Evolutionary conservation across 306 rosid genomes (phyloP).

Genomic region (Ormosia emarginata): DNA sequence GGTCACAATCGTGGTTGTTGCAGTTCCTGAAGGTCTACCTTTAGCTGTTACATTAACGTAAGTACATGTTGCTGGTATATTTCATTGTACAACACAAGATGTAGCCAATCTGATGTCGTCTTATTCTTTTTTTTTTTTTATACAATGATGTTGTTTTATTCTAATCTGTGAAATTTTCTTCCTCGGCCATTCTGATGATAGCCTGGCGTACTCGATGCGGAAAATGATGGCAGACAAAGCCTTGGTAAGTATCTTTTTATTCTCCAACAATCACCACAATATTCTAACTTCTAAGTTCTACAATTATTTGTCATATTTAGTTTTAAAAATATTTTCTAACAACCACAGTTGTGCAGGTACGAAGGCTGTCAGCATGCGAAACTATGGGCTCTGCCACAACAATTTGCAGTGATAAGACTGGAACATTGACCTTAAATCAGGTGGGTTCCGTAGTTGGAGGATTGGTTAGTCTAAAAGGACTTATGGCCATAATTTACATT

Average conservation of each 20-base stretch:
- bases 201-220: constrained; percentile 96
- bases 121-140: too few relatives aligned
- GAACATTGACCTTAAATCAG: constrained; percentile 86
- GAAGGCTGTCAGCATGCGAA: constrained; percentile 93
- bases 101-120: neutral
- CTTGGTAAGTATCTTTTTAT: constrained; percentile 50
- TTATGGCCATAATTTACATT: neutral
- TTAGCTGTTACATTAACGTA: constrained; percentile 98
- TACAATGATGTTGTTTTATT: constrained; percentile 2
- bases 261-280: neutral
- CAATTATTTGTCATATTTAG: neutral
- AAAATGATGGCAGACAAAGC: constrained; percentile 99
- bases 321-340: constrained; percentile 17
- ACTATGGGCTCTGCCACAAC: constrained; percentile 98
- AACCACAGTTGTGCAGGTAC: constrained; percentile 54
- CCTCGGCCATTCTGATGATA: constrained; percentile 25
- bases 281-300: neutral
- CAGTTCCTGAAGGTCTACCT: constrained; percentile 98
- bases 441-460: constrained; percentile 25
- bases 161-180: constrained; percentile 20
- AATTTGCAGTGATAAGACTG: constrained; percentile 94
- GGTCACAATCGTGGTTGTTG: constrained; percentile 99
- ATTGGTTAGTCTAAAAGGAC: neutral
- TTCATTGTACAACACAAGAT: constrained; percentile 3
- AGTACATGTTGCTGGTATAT: constrained; percentile 27